Evolutionary conservation across 805 yeast genomes (phyloP), one percentile per base, ranked within the genome.

Genomic region (Candida jianshihensis): DNA sequence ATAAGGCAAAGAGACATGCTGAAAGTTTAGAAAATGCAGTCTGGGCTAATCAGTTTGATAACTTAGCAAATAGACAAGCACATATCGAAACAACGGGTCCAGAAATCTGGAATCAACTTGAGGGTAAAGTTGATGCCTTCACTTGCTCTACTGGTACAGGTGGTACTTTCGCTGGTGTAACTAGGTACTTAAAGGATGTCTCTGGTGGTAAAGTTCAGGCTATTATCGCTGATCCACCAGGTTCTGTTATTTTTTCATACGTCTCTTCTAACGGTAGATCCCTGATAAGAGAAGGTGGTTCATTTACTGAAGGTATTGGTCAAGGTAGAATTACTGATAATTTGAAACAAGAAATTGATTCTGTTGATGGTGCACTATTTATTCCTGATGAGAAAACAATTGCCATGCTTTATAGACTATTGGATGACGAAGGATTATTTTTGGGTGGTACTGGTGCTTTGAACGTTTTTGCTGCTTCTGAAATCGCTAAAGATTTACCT

Each of bases 251-350:
- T 31, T 85, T 84, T 63, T 75, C 87, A 9, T 87, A 80, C 54
- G 76, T 89, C 41, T 78, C 75, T 42, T 67, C 83, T 5, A 75
- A 78, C 14, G 90, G 90, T 22, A 65, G 79, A 54, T 68, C 72
- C 10, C 61, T 81, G 38, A 86, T 76, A 30, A 73, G 88, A 51
- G 69, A 73, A 1, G 97, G 97, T 21, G 75, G 86, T 4, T 82
- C 95, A 0, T 87, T 89, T 59, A 89, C 96, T 20, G 97, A 89
- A 63, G 97, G 97, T 22, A 87, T 89, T 62, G 97, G 97, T 20
- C 97, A 89, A 62, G 96, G 96, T 32, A 73, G 97, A 50, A 81
- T 89, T 50, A 89, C 96, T 6, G 81, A 74, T 44, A 89, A 89
- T 59, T 69, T 89, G 59, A 68, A 67, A 14, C 82, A 76, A 30